Conservation (phyloP, 2,329 filamentous ascomycete genomes). For the Verticillium nubilum region DNA sequence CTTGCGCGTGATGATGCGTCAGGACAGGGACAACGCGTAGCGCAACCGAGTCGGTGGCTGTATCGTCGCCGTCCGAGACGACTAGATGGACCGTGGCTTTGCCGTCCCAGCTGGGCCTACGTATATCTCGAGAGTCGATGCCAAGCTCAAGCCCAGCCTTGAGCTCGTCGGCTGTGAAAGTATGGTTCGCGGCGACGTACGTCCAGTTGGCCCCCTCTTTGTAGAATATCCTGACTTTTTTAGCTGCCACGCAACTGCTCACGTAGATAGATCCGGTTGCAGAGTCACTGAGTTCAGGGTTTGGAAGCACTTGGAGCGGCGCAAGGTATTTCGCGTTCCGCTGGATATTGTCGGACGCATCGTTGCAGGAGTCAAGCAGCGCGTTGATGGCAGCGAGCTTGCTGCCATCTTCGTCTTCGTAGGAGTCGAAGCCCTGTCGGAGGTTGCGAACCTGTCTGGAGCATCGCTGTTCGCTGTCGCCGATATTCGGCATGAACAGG, state of each 20-base stretch:
- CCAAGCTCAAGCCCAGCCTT: constrained; percentile 24
- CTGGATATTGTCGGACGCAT: constrained; percentile 27
- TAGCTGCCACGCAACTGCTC: neutral
- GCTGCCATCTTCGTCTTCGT: constrained; percentile 2
- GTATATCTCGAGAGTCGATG: constrained; percentile 27
- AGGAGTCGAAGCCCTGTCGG: neutral
- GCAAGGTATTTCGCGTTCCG: constrained; percentile 23
- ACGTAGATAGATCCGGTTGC: constrained; percentile 14
- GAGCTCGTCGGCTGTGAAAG: constrained; percentile 21
- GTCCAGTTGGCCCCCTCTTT: constrained; percentile 20
- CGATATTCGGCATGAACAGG: constrained; percentile 31
- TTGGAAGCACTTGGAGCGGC: constrained; percentile 24
- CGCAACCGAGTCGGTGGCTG: constrained; percentile 19
- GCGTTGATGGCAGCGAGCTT: constrained; percentile 13
- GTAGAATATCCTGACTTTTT: constrained; percentile 18
- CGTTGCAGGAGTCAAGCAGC: constrained; percentile 25
- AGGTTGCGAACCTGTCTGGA: constrained; percentile 3
- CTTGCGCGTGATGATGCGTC: constrained; percentile 29
- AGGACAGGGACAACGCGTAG: constrained; percentile 31
- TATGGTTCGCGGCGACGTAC: constrained; percentile 17
- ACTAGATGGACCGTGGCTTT: constrained; percentile 20
- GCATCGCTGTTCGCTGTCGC: constrained; percentile 23
- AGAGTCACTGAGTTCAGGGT: constrained; percentile 7
- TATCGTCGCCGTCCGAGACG: neutral
- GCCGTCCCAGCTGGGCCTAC: constrained; percentile 21